These are phyloP conservation scores for Tagetes patula DNA, from an alignment of 129 eudicot species.

Conservation along the genomic window DNA sequence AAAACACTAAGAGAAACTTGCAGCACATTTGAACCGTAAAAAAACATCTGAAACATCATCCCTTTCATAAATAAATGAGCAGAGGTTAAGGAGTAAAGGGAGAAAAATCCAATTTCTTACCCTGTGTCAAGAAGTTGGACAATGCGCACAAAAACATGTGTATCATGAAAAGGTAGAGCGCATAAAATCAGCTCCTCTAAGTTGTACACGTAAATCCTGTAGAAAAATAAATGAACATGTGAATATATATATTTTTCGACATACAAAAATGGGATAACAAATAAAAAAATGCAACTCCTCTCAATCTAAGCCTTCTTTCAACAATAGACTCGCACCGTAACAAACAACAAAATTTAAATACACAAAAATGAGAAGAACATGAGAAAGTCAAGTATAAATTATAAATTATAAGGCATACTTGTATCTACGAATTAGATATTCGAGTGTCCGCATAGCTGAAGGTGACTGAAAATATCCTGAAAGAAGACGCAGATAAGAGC, in stretches of 20 bases:
- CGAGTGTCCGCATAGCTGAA: slow-evolving; percentile 69
- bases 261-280: background rate
- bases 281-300: background rate
- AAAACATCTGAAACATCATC: background rate
- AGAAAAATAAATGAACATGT: slow-evolving; percentile 15
- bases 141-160: slow-evolving; percentile 74
- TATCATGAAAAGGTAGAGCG: slow-evolving; percentile 86
- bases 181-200: slow-evolving; percentile 78
- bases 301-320: background rate
- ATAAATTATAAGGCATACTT: slow-evolving; percentile 44
- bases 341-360: background rate
- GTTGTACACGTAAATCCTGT: slow-evolving; percentile 78
- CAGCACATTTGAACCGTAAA: background rate
- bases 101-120: slow-evolving; percentile 43
- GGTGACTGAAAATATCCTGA: slow-evolving; percentile 64
- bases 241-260: background rate
- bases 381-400: slow-evolving; percentile 14
- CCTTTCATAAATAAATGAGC: background rate
- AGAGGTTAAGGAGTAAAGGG: background rate
- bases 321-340: background rate
- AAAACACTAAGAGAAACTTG: background rate
- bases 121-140: slow-evolving; percentile 73
- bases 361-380: background rate
- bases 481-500: slow-evolving; percentile 64
- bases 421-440: slow-evolving; percentile 91